Conservation (phyloP, 768 basidiomycete species). For the Kondoa malvinella region DNA sequence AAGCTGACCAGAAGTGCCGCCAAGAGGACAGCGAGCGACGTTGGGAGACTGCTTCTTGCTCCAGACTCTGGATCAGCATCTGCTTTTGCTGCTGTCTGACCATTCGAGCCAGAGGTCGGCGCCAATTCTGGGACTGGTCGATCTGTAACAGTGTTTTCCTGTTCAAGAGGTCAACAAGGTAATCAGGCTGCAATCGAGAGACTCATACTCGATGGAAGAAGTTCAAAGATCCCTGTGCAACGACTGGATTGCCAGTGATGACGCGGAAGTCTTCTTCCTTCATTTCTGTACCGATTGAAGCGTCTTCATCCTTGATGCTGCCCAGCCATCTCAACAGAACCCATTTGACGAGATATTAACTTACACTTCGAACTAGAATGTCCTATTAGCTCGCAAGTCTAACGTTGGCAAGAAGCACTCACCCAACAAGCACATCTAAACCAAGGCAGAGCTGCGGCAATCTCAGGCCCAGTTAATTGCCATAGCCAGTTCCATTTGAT, state of each 20-base stretch:
- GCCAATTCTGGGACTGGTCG: too few species aligned
- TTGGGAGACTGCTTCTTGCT: too few species aligned
- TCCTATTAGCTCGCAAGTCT: background rate
- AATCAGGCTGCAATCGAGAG: too few species aligned
- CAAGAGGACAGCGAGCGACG: too few species aligned
- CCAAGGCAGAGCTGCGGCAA: conserved; percentile 11
- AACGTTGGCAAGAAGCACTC: background rate
- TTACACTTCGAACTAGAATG: conserved; percentile 15
- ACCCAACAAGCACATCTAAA: conserved; percentile 13
- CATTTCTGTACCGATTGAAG: conserved; percentile 7
- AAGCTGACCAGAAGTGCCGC: too few species aligned
- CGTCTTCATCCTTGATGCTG: conserved; percentile 17
- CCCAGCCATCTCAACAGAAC: background rate
- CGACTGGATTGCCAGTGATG: conserved; percentile 10
- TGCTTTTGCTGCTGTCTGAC: too few species aligned
- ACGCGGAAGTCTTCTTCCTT: conserved; percentile 17
- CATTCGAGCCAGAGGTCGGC: too few species aligned
- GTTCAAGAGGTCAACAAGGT: too few species aligned
- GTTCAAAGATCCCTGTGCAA: conserved; percentile 1
- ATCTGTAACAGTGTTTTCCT: too few species aligned
- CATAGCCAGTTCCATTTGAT: conserved; percentile 20
- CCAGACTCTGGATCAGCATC: too few species aligned
- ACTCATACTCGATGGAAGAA: conserved; percentile 6
- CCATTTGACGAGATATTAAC: background rate
- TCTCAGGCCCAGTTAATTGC: conserved; percentile 16